Evolutionary conservation across 495 filamentous ascomycete genomes (phyloP), one percentile per base, ranked within the genome.

Genomic region (Lasiosphaeris hirsuta): DNA sequence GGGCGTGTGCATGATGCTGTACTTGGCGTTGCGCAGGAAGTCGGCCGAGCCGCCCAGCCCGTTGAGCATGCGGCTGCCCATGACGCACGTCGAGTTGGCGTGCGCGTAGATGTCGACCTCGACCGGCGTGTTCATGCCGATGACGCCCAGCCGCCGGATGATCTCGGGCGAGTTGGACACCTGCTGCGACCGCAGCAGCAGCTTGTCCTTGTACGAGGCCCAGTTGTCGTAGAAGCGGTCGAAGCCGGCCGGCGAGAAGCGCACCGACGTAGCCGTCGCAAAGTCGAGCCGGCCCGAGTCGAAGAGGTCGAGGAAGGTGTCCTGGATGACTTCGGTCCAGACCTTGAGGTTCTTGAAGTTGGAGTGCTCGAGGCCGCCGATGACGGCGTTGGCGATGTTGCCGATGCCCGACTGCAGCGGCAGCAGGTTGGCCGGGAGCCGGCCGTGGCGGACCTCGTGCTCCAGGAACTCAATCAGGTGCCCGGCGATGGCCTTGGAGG

Each of bases 41-140:
- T 96, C 91, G 42, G 91, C 90, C 0, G 86, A 90, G 0, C 91
- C 91, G 39, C 91, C 91, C 23, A 96, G 85, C 1, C 91, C 91
- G 78, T 96, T 95, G 44, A 95, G 80, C 91, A 96, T 96, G 52
- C 91, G 86, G 61, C 81, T 86, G 62, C 91, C 91, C 85, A 94
- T 92, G 30, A 96, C 90, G 72, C 88, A 91, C 46, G 91, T 95
- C 64, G 81, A 85, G 86, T 96, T 96, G 54, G 91, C 91, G 72
- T 96, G 91, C 11, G 91, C 91, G 75, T 95, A 96, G 71, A 95
- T 94, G 71, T 96, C 91, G 15, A 95, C 90, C 74, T 96, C 91
- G 60, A 95, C 89, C 23, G 91, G 91, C 2, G 91, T 96, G 80
- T 96, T 96, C 91, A 96, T 96, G 69, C 90, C 91, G 68, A 96